Conservation (phyloP, 768 basidiomycete species). For the Boletus rufocinnamomeus region DNA sequence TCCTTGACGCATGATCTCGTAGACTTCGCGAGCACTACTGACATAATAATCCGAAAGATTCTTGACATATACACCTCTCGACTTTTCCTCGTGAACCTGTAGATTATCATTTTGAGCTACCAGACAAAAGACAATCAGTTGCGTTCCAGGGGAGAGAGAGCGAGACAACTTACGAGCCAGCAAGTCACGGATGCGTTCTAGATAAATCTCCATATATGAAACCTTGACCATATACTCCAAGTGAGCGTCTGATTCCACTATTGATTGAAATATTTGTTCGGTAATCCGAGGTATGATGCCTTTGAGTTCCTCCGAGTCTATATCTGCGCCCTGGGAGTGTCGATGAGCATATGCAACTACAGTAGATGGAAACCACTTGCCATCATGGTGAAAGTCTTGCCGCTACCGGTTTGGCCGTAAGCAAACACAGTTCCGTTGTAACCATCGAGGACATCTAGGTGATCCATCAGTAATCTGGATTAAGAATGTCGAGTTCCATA, state of each 20-base stretch:
- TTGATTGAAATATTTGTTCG: constrained; percentile 98
- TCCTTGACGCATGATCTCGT: constrained; percentile 98
- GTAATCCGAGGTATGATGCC: constrained; percentile 98
- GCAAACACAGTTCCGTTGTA: constrained; percentile 99
- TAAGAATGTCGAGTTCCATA: not conserved
- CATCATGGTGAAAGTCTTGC: constrained; percentile 99
- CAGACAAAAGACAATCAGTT: constrained; percentile 11
- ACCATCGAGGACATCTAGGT: constrained; percentile 91
- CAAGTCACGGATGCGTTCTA: constrained; percentile 93
- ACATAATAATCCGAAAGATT: constrained; percentile 98
- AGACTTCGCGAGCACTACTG: constrained; percentile 91
- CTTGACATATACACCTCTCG: constrained; percentile 97
- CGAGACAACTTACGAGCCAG: constrained; percentile 75
- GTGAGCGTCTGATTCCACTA: constrained; percentile 92
- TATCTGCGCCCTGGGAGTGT: constrained; percentile 82
- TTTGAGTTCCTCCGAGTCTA: constrained; percentile 89
- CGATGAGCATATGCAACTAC: constrained; percentile 12
- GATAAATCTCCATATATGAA: constrained; percentile 99
- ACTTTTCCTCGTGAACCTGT: constrained; percentile 98
- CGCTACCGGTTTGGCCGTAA: constrained; percentile 96
- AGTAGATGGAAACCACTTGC: constrained; percentile 41
- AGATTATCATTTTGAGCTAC: constrained; percentile 96
- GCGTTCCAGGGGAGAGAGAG: not conserved
- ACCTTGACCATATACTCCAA: constrained; percentile 99
- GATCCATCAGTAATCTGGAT: constrained; percentile 21